Base-by-base conservation (phyloP, 306 rosid species). In the Phaseolus lunatus region DNA sequence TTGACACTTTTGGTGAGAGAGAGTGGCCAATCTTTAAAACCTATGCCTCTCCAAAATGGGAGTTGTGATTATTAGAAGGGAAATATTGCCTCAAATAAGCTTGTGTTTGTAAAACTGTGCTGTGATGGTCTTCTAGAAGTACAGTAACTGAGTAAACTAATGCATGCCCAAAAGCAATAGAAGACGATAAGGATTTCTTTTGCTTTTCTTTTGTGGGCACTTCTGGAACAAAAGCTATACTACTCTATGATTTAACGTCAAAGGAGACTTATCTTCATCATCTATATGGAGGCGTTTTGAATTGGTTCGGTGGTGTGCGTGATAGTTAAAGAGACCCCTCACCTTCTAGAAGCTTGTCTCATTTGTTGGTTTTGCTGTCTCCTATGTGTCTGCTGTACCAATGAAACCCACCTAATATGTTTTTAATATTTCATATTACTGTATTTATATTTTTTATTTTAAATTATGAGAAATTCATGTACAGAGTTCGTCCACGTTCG, bases 71-170 rank as follows among this genome's bases (percentile, higher is more conserved):
- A 47, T 45, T 45, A 6, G 61, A 72, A 61, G 8, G 7, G 4
- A 8, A 13, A 70, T 57, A 0, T 53, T 12, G 80, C 66, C 61
- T 48, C 16, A 26, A 22, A 70, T 14, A 45, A 82, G 69, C n/a
- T 31, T 68, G 75, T 50, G 64, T 10, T 3, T 39, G 3, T 2
- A 9, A 31, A n/a, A 39, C 2, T 9, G 44, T 39, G 12, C 9
- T 9, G 33, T 58, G 43, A 18, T n/a, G 11, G 54, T 43, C 43
- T 86, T 89, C 93, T 86, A 85, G 89, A 86, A 86, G 81, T 47
- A 33, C 52, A 3, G 70, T 23, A 64, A 52, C 14, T 16, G 23
- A 22, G 7, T 18, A 1, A 58, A 58, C 0, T 41, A 41, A 11
- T 53, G 71, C 31, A 18, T 43, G 52, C 57, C 31, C 3, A 54